Evolutionary conservation across 2,329 filamentous ascomycete species (phyloP).

Genomic region (Fusarium sp.): DNA sequence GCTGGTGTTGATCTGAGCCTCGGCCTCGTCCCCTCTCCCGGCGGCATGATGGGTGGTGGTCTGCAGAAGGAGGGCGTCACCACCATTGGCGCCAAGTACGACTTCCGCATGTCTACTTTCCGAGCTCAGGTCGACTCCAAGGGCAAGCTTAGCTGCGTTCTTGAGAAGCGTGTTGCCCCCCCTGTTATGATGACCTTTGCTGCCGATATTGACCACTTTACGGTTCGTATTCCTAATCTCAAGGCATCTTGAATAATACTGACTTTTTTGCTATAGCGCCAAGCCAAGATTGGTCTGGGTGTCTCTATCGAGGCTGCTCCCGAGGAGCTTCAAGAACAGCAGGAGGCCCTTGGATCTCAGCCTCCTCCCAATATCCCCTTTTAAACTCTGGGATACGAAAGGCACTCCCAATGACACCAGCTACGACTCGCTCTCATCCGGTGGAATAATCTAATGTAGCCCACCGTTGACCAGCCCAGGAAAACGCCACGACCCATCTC

Average conservation of each 20-base stretch:
- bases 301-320: conserved; percentile 87
- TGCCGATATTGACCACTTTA: conserved; percentile 93
- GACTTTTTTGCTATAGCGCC: conserved; percentile 68
- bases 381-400: conserved; percentile 52
- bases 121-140: conserved; percentile 94
- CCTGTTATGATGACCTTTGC: conserved; percentile 94
- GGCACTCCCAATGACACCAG: conserved; percentile 30
- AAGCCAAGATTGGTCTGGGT: conserved; percentile 91
- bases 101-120: conserved; percentile 95
- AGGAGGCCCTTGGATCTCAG: conserved; percentile 66
- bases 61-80: conserved; percentile 86
- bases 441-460: conserved; percentile 44
- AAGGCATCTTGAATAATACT: neutral
- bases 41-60: conserved; percentile 76
- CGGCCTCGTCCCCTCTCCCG: conserved; percentile 72
- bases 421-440: conserved; percentile 32
- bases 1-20: conserved; percentile 95
- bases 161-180: conserved; percentile 95
- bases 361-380: conserved; percentile 68
- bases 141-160: conserved; percentile 88
- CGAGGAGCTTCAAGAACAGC: conserved; percentile 87
- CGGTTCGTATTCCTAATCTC: conserved; percentile 66
- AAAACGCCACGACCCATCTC: conserved; percentile 33
- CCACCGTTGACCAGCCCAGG: conserved; percentile 38
- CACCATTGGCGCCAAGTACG: conserved; percentile 94